phyloP scores from a whole-genome alignment of 495 filamentous ascomycete genomes.

The Sabuloglossum arenarium region DNA sequence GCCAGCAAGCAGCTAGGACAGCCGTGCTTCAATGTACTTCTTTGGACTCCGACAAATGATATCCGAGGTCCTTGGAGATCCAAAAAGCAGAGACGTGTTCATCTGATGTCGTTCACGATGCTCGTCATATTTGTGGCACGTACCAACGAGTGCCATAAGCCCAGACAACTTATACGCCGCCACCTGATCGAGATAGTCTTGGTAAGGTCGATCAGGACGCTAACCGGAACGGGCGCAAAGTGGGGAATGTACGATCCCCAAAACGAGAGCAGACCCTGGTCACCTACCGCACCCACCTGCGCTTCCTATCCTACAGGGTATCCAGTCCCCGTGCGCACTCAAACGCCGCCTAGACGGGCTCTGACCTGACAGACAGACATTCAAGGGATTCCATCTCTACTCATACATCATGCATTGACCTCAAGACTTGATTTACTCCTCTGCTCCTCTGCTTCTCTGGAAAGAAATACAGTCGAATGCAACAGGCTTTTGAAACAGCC shows the following conservation, averaged over 20 bases:
- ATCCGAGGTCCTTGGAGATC: not conserved
- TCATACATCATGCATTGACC: not conserved
- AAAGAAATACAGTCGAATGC: not conserved
- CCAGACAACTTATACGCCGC: not conserved
- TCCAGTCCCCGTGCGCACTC: too few species aligned
- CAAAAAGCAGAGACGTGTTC: not conserved
- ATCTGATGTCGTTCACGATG: not conserved
- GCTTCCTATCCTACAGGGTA: too few species aligned
- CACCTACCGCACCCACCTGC: not conserved
- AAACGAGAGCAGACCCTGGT: not conserved
- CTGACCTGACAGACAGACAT: too few species aligned
- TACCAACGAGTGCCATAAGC: not conserved
- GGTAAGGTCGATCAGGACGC: not conserved
- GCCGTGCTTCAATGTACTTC: not conserved
- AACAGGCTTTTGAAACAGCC: not conserved
- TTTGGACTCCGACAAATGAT: not conserved
- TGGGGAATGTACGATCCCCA: not conserved
- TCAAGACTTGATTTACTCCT: too few species aligned
- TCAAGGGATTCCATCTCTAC: not conserved
- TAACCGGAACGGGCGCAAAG: not conserved
- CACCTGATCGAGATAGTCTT: not conserved
- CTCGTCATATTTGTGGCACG: not conserved
- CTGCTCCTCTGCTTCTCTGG: too few species aligned
- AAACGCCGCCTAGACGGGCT: too few species aligned
- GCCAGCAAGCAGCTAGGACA: slow-evolving; percentile 2